Evolutionary conservation across 306 rosid genomes (phyloP), one percentile per base, ranked within the genome.

Genomic region (Calophaca sinica): DNA sequence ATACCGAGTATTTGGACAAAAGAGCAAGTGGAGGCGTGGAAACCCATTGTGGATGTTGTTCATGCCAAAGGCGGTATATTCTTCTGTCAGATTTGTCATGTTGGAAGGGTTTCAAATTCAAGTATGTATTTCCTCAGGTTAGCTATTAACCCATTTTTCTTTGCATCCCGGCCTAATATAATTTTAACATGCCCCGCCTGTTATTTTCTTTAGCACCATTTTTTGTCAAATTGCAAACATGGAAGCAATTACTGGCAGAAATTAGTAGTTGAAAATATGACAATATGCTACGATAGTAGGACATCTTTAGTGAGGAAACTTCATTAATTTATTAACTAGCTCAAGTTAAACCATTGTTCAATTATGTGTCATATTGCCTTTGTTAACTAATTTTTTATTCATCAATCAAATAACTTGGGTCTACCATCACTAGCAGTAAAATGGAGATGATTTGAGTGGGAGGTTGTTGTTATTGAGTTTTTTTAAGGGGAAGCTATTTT

Each of bases 81-180:
- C 69, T 83, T 89, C 54, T 87, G 88, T 68, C 91, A 89, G 38
- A 81, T 89, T 81, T 80, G 75, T 87, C 94, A 89, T 3, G 78
- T 41, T 1, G 88, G 94, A 29, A 81, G 84, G 33, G 73, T 61
- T 62, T 85, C 94, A 4, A 62, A 65, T 69, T 4, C 29, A 32
- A 81, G 88, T 85, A 35, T n/a, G 1, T 74, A 61, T 52, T 12
- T 15, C 6, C 0, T 64, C 2, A 6, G 1, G 45, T 3, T 15
- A 15, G 13, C 31, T n/a, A 12, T 5, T 1, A 5, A 44, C 12
- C 6, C 12, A 41, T 8, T 7, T 5, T 9, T 65, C 39, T 10
- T 14, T 9, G 26, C 35, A 44, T 2, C 0, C 9, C 9, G 38
- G 14, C 41, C 62, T 4, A 31, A 29, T 32, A 12, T 6, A 32